Conservation (phyloP, 2,329 filamentous ascomycete species). For the Bretziella fagacearum region DNA sequence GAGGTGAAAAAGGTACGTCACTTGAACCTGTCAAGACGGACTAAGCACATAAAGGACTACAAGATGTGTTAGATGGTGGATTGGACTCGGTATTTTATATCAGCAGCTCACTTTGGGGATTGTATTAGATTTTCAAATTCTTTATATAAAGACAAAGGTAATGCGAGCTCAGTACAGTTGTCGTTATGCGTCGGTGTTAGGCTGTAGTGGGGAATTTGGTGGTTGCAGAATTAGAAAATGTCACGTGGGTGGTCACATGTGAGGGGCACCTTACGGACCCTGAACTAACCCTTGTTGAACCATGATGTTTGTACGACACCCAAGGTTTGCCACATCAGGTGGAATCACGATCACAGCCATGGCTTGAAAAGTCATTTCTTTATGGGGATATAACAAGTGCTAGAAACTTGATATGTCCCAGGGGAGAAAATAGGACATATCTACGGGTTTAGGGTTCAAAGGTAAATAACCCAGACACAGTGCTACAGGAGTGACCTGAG, state of each 20-base stretch:
- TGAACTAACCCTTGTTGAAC: background rate
- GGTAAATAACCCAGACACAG: no score
- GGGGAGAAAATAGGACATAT: no score
- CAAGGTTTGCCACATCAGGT: no score
- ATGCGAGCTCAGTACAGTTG: background rate
- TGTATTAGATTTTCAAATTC: background rate
- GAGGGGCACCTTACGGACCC: background rate
- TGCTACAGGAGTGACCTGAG: no score
- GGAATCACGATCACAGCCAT: no score
- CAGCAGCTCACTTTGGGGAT: background rate
- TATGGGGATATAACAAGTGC: no score
- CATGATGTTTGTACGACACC: background rate
- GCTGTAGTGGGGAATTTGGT: constrained; percentile 4
- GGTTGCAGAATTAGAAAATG: constrained; percentile 1
- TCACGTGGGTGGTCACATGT: constrained; percentile 9
- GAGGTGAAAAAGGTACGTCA: background rate
- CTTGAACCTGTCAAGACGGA: background rate
- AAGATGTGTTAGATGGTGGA: background rate
- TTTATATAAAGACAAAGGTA: background rate
- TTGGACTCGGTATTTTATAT: background rate
- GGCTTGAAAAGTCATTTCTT: no score
- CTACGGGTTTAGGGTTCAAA: no score
- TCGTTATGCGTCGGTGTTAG: background rate
- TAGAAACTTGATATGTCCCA: no score
- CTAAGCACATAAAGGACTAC: background rate